A percentile compares a stretch with the other conserved stretches of the same genome.
Conservation (phyloP, 768 basidiomycete species). For the Kwoniella mangroviensis region DNA sequence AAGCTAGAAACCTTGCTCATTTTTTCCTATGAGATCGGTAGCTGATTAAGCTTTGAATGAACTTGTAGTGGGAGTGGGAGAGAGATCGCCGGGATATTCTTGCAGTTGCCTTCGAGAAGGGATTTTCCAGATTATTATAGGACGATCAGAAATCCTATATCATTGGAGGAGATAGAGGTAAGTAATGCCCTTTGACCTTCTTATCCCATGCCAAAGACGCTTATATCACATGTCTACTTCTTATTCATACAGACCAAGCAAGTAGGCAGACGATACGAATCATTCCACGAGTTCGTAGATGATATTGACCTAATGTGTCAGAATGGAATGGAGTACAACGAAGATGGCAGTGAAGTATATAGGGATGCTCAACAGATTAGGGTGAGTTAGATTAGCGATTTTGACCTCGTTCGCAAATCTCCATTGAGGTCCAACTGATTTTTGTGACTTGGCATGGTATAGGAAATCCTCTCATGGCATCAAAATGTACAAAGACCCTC, state of each 20-base stretch:
- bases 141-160: slow-evolving; percentile 78
- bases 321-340: slow-evolving; percentile 87
- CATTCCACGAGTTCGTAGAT: slow-evolving; percentile 71
- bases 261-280: slow-evolving; percentile 76
- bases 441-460: not conserved
- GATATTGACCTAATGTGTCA: slow-evolving; percentile 89
- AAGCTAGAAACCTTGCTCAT: slow-evolving; percentile 17
- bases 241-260: slow-evolving; percentile 68
- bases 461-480: slow-evolving; percentile 3
- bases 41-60: not conserved
- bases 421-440: not conserved
- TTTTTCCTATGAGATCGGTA: not conserved
- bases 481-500: not conserved
- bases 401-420: not conserved
- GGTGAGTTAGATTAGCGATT: slow-evolving; percentile 31
- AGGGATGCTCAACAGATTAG: slow-evolving; percentile 51
- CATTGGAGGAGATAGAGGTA: slow-evolving; percentile 82
- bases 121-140: slow-evolving; percentile 75
- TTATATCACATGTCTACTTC: too few species aligned
- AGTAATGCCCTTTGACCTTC: slow-evolving; percentile 15
- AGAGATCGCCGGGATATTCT: slow-evolving; percentile 68
- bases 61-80: slow-evolving; percentile 36
- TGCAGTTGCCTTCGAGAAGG: slow-evolving; percentile 80
- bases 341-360: slow-evolving; percentile 65
- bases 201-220: too few species aligned